Percentiles rank a stretch among this genome's conserved stretches.
Conservation (phyloP, 768 basidiomycete species). For the Boletus rubropictus region DNA sequence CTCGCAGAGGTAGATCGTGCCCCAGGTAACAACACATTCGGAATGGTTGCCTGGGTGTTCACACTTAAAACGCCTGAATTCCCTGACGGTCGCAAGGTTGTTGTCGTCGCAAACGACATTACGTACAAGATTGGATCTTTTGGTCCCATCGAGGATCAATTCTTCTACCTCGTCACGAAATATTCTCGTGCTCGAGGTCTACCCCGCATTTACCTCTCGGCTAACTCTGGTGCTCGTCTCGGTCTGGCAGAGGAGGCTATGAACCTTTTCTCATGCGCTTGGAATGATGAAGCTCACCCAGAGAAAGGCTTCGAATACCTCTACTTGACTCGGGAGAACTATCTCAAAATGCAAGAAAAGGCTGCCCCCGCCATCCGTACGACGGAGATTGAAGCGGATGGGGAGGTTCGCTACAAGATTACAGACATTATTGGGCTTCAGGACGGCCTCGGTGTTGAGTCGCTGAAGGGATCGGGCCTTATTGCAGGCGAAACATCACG, state of each 20-base stretch:
- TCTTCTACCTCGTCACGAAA: constrained; percentile 92
- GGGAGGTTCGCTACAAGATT: constrained; percentile 88
- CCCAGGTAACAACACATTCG: constrained; percentile 90
- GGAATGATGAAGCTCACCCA: constrained; percentile 74
- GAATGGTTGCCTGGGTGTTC: constrained; percentile 99
- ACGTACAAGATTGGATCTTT: constrained; percentile 99
- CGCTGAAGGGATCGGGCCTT: constrained; percentile 90
- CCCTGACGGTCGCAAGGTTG: constrained; percentile 78
- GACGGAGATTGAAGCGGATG: constrained; percentile 76
- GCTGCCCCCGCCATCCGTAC: constrained; percentile 73
- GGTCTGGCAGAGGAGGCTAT: constrained; percentile 92
- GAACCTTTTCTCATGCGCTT: constrained; percentile 83
- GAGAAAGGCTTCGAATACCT: constrained; percentile 97
- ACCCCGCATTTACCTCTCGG: constrained; percentile 95
- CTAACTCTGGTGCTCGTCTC: constrained; percentile 97
- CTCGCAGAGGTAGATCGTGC: constrained; percentile 87
- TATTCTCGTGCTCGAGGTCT: constrained; percentile 85
- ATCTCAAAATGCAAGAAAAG: constrained; percentile 84
- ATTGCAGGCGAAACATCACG: constrained; percentile 98
- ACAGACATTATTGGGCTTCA: constrained; percentile 96
- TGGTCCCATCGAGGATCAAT: constrained; percentile 91
- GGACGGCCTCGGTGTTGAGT: constrained; percentile 96
- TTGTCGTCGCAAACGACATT: constrained; percentile 96
- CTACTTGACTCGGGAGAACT: constrained; percentile 90
- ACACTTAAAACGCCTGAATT: constrained; percentile 89